Conservation (phyloP, 345 rosid species). For the Arabidopsis thaliana region TAIR10.1 NC_003071.7:18928001-18928500, state of each 20-base stretch:
- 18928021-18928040: conserved; percentile 98
- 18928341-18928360: conserved; percentile 94
- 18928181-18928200: conserved; percentile 22
- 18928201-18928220: conserved; percentile 21
- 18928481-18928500: conserved; percentile 98
- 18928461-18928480: conserved; percentile 99
- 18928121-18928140: conserved; percentile 88
- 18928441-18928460: conserved; percentile 99
- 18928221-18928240: conserved; percentile 19
- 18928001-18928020: conserved; percentile 97
- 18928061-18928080: conserved; percentile 99
- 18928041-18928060: conserved; percentile 99
- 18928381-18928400: conserved; percentile 99
- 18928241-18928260: conserved; percentile 81
- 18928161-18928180: conserved; percentile 18
- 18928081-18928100: conserved; percentile 97
- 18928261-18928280: conserved; percentile 99
- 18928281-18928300: conserved; percentile 98
- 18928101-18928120: conserved; percentile 99
- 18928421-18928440: conserved; percentile 99
- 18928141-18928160: conserved; percentile 18
- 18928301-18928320: conserved; percentile 99
- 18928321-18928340: conserved; percentile 99
- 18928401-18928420: conserved; percentile 97
- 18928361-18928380: conserved; percentile 87